These are phyloP conservation scores for Penicillium atrosanguineum DNA, from an alignment of 495 filamentous ascomycete genomes.

Conservation along the genomic window DNA sequence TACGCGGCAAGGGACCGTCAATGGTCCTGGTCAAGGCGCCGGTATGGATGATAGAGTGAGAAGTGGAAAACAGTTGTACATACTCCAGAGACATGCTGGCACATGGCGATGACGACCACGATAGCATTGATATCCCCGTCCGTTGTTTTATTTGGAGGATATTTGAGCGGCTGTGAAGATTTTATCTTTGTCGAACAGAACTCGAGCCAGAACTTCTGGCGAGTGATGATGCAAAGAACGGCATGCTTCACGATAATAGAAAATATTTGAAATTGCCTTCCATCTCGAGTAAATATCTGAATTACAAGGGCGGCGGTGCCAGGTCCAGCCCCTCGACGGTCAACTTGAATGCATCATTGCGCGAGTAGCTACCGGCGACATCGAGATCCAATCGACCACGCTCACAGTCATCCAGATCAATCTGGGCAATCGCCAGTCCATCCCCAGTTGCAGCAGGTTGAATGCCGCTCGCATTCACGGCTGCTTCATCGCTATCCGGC, in stretches of 20 bases:
- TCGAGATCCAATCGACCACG: slow-evolving; percentile 62
- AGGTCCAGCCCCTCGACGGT: slow-evolving; percentile 72
- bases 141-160: slow-evolving; percentile 8
- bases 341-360: slow-evolving; percentile 76
- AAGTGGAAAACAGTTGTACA: slow-evolving; percentile 8
- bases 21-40: slow-evolving; percentile 87
- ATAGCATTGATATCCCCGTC: slow-evolving; percentile 23
- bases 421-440: slow-evolving; percentile 43
- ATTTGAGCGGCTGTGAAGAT: not conserved
- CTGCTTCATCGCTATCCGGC: slow-evolving; percentile 1
- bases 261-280: not conserved
- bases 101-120: slow-evolving; percentile 15
- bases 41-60: slow-evolving; percentile 66
- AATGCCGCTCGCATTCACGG: not conserved
- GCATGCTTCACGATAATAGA: not conserved
- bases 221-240: not conserved
- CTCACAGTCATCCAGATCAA: slow-evolving; percentile 62
- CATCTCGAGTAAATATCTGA: not conserved
- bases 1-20: slow-evolving; percentile 57
- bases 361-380: slow-evolving; percentile 71
- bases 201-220: not conserved
- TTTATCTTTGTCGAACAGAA: not conserved
- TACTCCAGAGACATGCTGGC: slow-evolving; percentile 7
- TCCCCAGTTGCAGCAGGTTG: slow-evolving; percentile 7
- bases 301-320: slow-evolving; percentile 50